Percentiles rank a stretch among this genome's conserved stretches.
These are phyloP conservation scores for Tulasnella sp. DNA, from an alignment of 768 basidiomycete genomes.

Conservation along the genomic window DNA sequence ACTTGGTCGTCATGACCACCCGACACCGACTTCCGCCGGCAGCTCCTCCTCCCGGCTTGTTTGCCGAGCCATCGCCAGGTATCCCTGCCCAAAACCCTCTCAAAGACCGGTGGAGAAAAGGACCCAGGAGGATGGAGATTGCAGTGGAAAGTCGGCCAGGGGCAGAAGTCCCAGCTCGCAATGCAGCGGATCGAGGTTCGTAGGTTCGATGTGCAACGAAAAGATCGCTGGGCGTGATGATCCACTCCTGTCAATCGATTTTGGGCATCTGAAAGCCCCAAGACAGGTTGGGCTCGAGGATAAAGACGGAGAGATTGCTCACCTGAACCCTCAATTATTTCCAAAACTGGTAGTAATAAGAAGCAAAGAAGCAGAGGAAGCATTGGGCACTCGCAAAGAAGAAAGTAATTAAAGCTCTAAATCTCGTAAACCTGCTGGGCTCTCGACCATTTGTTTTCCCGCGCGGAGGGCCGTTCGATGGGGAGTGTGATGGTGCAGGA, in stretches of 20 bases:
- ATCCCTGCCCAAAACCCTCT: neutral
- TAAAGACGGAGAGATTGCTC: neutral
- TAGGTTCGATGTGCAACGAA: neutral
- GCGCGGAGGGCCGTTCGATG: neutral
- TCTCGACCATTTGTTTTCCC: neutral
- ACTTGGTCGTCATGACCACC: constrained; percentile 2
- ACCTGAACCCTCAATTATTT: constrained; percentile 8
- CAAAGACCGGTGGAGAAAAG: neutral
- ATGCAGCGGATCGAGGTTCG: neutral
- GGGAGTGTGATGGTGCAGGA: neutral
- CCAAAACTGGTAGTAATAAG: neutral
- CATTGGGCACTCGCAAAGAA: neutral
- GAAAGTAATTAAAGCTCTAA: constrained; percentile 10
- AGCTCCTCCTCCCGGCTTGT: neutral
- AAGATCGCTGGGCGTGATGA: constrained; percentile 6
- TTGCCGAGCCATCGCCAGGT: neutral
- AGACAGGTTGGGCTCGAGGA: neutral
- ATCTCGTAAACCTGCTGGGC: neutral
- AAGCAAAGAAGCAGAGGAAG: neutral
- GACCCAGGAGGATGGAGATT: neutral
- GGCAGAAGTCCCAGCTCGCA: neutral
- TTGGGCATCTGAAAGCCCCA: neutral
- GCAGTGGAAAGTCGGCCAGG: neutral
- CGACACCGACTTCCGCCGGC: constrained; percentile 10
- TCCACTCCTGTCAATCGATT: constrained; percentile 4